Conservation (phyloP, 108 stramenopile genomes). For the Cyclotella atomus region DNA sequence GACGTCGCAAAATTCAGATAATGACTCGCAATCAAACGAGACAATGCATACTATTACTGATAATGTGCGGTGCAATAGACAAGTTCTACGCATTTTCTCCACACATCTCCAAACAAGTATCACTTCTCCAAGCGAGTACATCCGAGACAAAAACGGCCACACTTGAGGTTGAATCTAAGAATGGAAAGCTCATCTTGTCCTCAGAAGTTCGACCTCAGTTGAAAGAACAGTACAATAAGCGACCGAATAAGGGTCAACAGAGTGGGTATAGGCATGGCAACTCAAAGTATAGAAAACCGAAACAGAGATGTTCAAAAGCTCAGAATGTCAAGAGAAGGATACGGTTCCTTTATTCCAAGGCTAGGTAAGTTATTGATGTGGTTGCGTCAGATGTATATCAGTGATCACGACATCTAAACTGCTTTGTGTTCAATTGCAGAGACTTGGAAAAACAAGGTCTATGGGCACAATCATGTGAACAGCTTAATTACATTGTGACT, state of each 20-base stretch:
- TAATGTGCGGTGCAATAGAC: background rate
- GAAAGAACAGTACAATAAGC: background rate
- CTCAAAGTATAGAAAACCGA: background rate
- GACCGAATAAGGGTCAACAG: no score
- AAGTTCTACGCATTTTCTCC: background rate
- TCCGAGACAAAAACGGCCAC: background rate
- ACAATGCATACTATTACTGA: no score
- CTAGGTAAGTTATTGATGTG: constrained; percentile 15
- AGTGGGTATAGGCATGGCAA: no score
- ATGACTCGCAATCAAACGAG: no score
- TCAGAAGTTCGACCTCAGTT: background rate
- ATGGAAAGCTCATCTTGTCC: background rate
- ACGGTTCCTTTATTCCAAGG: constrained; percentile 36
- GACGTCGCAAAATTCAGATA: background rate
- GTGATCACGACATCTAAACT: no score
- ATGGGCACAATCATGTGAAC: constrained; percentile 22
- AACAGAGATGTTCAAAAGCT: constrained; percentile 5
- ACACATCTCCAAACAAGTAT: background rate
- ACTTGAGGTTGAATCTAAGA: background rate
- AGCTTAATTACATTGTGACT: constrained; percentile 49
- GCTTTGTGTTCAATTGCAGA: background rate
- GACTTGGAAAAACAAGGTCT: constrained; percentile 15
- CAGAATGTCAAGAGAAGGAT: constrained; percentile 32
- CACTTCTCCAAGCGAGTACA: background rate
- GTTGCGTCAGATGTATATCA: background rate